phyloP scores from a whole-genome alignment of 192 early-diverging fungal genomes.

The Rhizophlyctis rosea region DNA sequence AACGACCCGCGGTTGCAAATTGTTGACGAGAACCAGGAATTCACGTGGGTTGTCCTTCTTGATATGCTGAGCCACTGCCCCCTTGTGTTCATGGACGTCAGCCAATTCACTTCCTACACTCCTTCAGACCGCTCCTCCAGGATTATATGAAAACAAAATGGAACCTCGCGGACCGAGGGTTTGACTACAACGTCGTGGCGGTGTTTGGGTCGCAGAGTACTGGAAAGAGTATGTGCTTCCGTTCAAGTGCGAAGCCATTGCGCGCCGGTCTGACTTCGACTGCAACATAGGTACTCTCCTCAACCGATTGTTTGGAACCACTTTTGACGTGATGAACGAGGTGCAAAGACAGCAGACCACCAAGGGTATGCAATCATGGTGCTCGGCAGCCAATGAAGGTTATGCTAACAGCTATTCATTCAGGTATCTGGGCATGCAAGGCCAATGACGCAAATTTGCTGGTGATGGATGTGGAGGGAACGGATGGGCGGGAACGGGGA shows the following conservation, averaged over 20 bases:
- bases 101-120: background rate
- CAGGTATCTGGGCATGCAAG: slow-evolving; percentile 90
- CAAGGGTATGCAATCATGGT: slow-evolving; percentile 51
- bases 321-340: slow-evolving; percentile 96
- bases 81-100: background rate
- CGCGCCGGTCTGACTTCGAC: background rate
- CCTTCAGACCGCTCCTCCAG: slow-evolving; percentile 57
- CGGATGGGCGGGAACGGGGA: slow-evolving; percentile 96
- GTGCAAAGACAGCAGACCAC: slow-evolving; percentile 77
- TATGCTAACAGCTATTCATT: slow-evolving; percentile 9
- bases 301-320: slow-evolving; percentile 92
- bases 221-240: slow-evolving; percentile 77
- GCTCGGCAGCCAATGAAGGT: background rate
- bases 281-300: slow-evolving; percentile 77
- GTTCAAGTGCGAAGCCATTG: background rate
- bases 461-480: slow-evolving; percentile 98
- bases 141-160: slow-evolving; percentile 82
- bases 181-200: slow-evolving; percentile 94
- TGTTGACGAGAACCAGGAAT: slow-evolving; percentile 76
- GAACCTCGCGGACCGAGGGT: slow-evolving; percentile 77
- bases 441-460: slow-evolving; percentile 76
- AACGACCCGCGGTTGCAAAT: slow-evolving; percentile 56
- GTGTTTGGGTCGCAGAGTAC: slow-evolving; percentile 99
- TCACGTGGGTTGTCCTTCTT: slow-evolving; percentile 67
- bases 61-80: background rate